Conservation (phyloP, 1,139 yeast species). For the Saccharomyces hybrid region DNA sequence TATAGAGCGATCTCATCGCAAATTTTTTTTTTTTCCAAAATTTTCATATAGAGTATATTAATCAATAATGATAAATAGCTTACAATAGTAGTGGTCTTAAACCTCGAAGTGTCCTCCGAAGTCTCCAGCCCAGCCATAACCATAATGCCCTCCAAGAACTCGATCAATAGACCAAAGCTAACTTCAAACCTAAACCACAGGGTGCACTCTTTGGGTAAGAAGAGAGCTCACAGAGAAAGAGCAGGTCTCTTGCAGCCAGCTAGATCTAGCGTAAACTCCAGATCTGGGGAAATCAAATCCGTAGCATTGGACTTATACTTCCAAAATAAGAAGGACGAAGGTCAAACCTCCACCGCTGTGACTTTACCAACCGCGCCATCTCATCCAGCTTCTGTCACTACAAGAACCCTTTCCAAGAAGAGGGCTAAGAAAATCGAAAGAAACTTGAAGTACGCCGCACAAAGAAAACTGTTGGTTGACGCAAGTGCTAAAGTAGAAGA, state of each 20-base stretch:
- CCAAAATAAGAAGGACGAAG: conserved; percentile 28
- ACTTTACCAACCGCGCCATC: not conserved
- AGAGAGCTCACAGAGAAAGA: conserved; percentile 48
- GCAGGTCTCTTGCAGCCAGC: conserved; percentile 37
- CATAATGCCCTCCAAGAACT: conserved; percentile 69
- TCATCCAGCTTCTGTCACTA: conserved; percentile 42
- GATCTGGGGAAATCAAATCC: conserved; percentile 44
- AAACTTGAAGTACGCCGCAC: conserved; percentile 61
- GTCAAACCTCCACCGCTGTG: conserved; percentile 12
- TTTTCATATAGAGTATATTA: not conserved
- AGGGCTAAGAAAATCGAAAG: conserved; percentile 76
- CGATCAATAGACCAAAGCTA: conserved; percentile 72
- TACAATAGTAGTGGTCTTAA: not conserved
- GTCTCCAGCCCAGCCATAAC: not conserved
- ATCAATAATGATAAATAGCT: not conserved
- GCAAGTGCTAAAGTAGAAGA: conserved; percentile 40
- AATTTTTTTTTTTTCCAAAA: not conserved
- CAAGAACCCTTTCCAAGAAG: conserved; percentile 64
- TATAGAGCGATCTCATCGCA: conserved; percentile 5
- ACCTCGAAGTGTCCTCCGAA: not conserved
- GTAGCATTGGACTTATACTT: conserved; percentile 59
- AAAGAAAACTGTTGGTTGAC: conserved; percentile 46
- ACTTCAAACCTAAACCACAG: conserved; percentile 49
- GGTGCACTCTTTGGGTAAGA: conserved; percentile 47
- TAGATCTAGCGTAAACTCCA: conserved; percentile 41